Evolutionary conservation across 306 rosid genomes (phyloP).

Genomic region (Pterocarpus santalinus): DNA sequence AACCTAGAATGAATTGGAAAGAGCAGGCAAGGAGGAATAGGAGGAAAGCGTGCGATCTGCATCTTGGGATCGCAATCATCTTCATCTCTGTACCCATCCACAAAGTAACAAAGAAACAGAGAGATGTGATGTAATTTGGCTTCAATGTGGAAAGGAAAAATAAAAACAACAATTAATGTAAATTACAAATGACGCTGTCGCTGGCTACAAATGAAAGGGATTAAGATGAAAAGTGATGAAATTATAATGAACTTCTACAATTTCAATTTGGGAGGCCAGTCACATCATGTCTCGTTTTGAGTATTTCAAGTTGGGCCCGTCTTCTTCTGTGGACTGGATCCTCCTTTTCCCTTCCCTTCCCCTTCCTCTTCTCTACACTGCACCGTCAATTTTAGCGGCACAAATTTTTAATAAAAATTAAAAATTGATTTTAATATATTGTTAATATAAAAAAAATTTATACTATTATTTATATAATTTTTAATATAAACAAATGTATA

Average conservation of each 20-base stretch:
- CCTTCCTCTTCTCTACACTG: no score
- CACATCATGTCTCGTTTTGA: no score
- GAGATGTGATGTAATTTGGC: background rate
- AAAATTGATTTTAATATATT: no score
- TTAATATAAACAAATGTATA: no score
- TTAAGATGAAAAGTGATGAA: no score
- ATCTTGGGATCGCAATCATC: slow-evolving; percentile 54
- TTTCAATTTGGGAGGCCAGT: background rate
- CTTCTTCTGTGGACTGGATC: background rate
- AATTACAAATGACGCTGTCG: background rate
- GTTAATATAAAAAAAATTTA: no score
- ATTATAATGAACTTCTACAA: background rate
- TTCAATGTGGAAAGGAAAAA: background rate
- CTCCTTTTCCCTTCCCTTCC: background rate
- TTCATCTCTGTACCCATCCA: slow-evolving; percentile 6
- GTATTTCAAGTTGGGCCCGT: background rate
- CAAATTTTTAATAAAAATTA: no score
- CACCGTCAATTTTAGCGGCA: background rate
- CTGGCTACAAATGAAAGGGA: no score
- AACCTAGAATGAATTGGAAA: slow-evolving; percentile 60
- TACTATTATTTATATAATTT: no score
- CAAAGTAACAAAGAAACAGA: background rate
- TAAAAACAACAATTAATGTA: background rate
- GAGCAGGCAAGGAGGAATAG: slow-evolving; percentile 48
- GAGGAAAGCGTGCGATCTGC: slow-evolving; percentile 53